Base-by-base conservation (phyloP, 306 rosid genomes). In the Pterocarpus santalinus region DNA sequence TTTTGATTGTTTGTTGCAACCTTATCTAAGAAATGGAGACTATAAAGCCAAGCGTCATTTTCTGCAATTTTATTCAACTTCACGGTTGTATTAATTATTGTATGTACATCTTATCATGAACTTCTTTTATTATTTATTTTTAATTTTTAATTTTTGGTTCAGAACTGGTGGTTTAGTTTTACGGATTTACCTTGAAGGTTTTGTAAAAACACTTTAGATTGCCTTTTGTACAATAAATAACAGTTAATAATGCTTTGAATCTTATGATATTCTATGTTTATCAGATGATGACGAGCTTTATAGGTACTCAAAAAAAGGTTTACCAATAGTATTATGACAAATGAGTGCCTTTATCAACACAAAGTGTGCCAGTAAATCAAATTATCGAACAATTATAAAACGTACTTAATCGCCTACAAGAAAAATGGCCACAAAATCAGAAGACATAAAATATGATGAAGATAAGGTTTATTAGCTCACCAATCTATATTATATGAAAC, bases 401-500 rank as follows among this genome's bases (percentile, higher is more conserved):
- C 64, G 41, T 52, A 85, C 86, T 88, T 61, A 83, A 67, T 43
- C 13, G 5, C 43, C 39, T 49, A 65, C 56, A 73, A 22, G 9
- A 60, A 53, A 66, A 79, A 61, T 43, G 46, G 16, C 38, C 49
- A 79, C 52, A 80, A 81, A 81, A 41, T 75, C 3, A 43, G 28
- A 49, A 43, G 6, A 66, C 83, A 83, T 71, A 60, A 71, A 75
- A 75, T 64, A 70, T 11, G 72, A 58, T 60, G 52, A 65, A 76
- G 90, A 86, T 89, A 90, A 86, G 72, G 43, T 60, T 22, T 61
- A 72, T 69, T 79, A 86, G 68, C 69, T 74, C 79, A 86, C 35
- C 73, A 62, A 74, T 74, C 2, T 55, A 15, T 55, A 66, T 52
- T 53, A 44, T 66, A 74, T 72, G 67, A 72, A 70, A 69, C 47